phyloP scores from a whole-genome alignment of 73 alveolate genomes.

The Symbiodinium natans region DNA sequence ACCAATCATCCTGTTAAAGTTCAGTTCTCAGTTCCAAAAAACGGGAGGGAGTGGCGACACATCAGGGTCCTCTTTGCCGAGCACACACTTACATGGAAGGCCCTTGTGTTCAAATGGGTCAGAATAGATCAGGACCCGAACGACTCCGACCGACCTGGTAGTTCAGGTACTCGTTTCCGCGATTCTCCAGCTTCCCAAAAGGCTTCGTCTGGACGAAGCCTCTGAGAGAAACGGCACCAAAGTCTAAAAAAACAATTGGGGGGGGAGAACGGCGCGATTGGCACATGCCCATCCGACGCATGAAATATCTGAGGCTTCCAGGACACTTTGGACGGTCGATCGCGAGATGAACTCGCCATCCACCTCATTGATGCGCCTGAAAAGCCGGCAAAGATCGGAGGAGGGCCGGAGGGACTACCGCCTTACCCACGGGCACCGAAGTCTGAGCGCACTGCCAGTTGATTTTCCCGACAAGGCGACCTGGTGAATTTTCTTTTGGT shows the following conservation, averaged over 20 bases:
- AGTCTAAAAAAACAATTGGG: no score
- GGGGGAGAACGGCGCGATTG: no score
- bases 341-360: constrained; percentile 91
- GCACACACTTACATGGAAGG: no score
- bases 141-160: constrained; percentile 79
- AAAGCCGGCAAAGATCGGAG: no score
- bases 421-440: no score
- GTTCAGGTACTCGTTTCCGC: constrained; percentile 70
- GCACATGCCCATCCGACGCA: no score
- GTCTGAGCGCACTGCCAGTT: constrained; percentile 10
- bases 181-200: constrained; percentile 29
- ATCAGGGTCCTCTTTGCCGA: no score
- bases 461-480: constrained; percentile 77
- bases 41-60: no score
- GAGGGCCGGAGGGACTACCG: no score
- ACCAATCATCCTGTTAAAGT: constrained; percentile 76
- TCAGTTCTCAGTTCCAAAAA: no score
- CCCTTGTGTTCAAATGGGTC: no score
- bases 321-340: constrained; percentile 63
- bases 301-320: neutral
- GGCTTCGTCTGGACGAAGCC: constrained; percentile 80
- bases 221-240: neutral
- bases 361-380: constrained; percentile 91
- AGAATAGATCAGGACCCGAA: no score
- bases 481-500: constrained; percentile 40